Conservation (phyloP, 2,329 filamentous ascomycete genomes). For the Pestalotiopsis sp. region DNA sequence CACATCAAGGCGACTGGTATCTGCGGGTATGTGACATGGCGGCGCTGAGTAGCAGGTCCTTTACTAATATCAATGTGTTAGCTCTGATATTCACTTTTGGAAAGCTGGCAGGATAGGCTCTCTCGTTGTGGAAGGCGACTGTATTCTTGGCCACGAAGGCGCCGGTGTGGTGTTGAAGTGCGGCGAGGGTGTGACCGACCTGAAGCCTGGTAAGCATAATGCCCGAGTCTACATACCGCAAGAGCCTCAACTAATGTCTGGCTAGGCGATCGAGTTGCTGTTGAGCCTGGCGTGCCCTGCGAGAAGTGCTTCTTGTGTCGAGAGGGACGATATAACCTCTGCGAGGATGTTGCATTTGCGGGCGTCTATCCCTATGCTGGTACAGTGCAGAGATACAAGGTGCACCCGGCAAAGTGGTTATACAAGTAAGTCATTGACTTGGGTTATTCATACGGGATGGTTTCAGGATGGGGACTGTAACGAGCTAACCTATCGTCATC, state of each 20-base stretch:
- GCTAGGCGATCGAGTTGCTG: conserved; percentile 62
- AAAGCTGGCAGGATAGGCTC: conserved; percentile 64
- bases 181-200: conserved; percentile 53
- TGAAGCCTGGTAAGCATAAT: conserved; percentile 43
- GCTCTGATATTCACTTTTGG: conserved; percentile 71
- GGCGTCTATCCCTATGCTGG: conserved; percentile 64
- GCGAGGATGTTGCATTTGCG: conserved; percentile 61
- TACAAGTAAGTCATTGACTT: conserved; percentile 41
- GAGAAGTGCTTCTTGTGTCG: conserved; percentile 59
- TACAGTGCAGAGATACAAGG: conserved; percentile 62
- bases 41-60: background rate
- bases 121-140: conserved; percentile 62
- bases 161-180: conserved; percentile 60
- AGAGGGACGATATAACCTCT: conserved; percentile 65
- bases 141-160: conserved; percentile 67
- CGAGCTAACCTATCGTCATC: conserved; percentile 7
- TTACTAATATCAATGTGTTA: conserved; percentile 22
- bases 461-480: background rate
- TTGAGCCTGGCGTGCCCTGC: conserved; percentile 69
- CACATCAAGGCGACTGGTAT: conserved; percentile 66
- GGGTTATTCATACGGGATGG: background rate
- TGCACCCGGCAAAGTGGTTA: conserved; percentile 62
- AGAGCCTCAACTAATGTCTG: background rate
- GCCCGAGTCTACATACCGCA: too few relatives aligned
- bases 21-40: conserved; percentile 50